A percentile compares a stretch with the other conserved stretches of the same genome.
These are phyloP conservation scores for Camellia lanceoleosa DNA, from an alignment of 148 eudicot species.

Conservation along the genomic window DNA sequence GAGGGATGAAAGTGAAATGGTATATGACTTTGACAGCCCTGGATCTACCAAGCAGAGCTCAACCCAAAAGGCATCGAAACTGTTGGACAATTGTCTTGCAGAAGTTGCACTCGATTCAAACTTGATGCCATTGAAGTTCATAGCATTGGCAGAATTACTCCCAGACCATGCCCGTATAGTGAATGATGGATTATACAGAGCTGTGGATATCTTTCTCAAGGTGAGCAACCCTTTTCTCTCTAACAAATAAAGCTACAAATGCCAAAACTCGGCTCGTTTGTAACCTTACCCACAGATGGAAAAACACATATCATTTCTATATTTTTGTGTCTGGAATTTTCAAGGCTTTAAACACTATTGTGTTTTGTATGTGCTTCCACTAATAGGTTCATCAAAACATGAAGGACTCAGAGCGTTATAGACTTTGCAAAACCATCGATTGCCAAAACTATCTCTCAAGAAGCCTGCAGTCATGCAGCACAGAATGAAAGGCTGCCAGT, in stretches of 20 bases:
- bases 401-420: conserved; percentile 78
- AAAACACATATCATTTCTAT: too few species aligned
- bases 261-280: too few species aligned
- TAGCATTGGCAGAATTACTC: conserved; percentile 74
- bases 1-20: conserved; percentile 69
- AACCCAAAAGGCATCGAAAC: conserved; percentile 73
- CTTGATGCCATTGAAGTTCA: conserved; percentile 71
- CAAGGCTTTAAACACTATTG: background rate
- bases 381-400: conserved; percentile 86
- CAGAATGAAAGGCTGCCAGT: conserved; percentile 90
- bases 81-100: conserved; percentile 78
- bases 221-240: conserved; percentile 27
- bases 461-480: conserved; percentile 95
- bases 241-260: background rate
- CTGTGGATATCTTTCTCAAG: conserved; percentile 94
- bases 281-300: too few species aligned
- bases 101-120: conserved; percentile 83
- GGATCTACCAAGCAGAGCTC: conserved; percentile 91
- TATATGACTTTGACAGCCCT: conserved; percentile 78
- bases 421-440: conserved; percentile 82
- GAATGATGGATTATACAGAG: conserved; percentile 80
- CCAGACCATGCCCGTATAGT: conserved; percentile 89
- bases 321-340: background rate
- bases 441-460: conserved; percentile 86
- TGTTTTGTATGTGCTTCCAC: background rate